phyloP scores from a whole-genome alignment of 805 yeast species.

The Metschnikowia shivogae region DNA sequence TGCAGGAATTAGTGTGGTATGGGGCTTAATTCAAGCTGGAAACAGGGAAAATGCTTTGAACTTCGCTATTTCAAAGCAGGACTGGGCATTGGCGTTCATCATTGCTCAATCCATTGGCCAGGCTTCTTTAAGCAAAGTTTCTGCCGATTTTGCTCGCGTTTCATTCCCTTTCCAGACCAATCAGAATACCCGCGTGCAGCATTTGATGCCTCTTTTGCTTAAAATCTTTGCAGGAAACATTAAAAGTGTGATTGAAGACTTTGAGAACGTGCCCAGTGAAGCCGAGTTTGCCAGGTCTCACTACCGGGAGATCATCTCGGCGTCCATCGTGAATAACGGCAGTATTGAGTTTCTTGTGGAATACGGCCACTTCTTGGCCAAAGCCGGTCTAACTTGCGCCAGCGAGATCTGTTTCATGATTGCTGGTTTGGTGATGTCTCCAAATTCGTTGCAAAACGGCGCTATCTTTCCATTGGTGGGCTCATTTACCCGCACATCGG shows the following conservation, averaged over 20 bases:
- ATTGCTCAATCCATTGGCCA: slow-evolving; percentile 65
- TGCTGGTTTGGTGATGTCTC: slow-evolving; percentile 43
- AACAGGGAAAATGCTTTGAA: slow-evolving; percentile 62
- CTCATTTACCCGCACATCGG: slow-evolving; percentile 23
- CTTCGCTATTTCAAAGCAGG: slow-evolving; percentile 55
- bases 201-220: slow-evolving; percentile 52
- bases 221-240: slow-evolving; percentile 63
- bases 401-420: slow-evolving; percentile 45
- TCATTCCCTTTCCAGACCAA: slow-evolving; percentile 38
- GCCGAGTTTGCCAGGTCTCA: slow-evolving; percentile 47
- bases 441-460: slow-evolving; percentile 22
- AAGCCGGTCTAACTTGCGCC: slow-evolving; percentile 28
- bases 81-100: slow-evolving; percentile 75
- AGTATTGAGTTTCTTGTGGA: slow-evolving; percentile 43
- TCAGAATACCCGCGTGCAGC: slow-evolving; percentile 34
- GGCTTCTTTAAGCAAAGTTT: slow-evolving; percentile 54
- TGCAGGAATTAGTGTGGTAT: slow-evolving; percentile 31
- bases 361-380: slow-evolving; percentile 47
- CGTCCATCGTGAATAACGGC: slow-evolving; percentile 32
- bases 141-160: slow-evolving; percentile 53
- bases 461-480: slow-evolving; percentile 40
- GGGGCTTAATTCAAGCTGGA: slow-evolving; percentile 52
- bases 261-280: slow-evolving; percentile 38
- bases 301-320: slow-evolving; percentile 48
- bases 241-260: slow-evolving; percentile 47